A percentile compares a stretch with the other conserved stretches of the same genome.
Evolutionary conservation across 306 rosid genomes (phyloP).

Genomic region (Gastrolobium villosum): DNA sequence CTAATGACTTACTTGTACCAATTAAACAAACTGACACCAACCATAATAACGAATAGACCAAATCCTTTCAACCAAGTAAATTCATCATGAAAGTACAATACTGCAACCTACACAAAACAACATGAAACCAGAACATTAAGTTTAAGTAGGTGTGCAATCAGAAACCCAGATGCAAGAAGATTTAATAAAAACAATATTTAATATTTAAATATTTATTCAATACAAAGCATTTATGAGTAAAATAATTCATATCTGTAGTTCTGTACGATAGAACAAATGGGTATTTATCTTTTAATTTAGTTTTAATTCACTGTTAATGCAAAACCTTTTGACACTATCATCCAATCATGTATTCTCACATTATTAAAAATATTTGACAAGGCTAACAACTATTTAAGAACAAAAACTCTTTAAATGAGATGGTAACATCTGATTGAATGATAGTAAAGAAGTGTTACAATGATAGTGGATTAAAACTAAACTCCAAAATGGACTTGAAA

Average conservation of each 20-base stretch:
- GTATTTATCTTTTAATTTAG: neutral
- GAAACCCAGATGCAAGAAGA: constrained; percentile 17
- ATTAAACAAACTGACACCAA: constrained; percentile 96
- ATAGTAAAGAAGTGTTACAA: neutral
- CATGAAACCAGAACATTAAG: constrained; percentile 41
- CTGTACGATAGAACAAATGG: constrained; percentile 10
- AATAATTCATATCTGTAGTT: neutral
- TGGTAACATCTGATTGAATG: neutral
- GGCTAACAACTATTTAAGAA: neutral
- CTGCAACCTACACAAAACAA: constrained; percentile 79
- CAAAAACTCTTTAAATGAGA: neutral
- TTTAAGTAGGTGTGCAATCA: constrained; percentile 31
- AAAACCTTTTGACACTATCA: neutral
- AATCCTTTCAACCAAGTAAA: constrained; percentile 91
- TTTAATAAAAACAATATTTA: constrained; percentile 10
- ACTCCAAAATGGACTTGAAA: neutral
- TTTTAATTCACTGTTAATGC: neutral
- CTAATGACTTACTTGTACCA: constrained; percentile 91
- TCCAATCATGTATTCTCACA: constrained; percentile 5
- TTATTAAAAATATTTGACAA: neutral
- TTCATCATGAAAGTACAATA: constrained; percentile 85
- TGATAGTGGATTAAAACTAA: neutral
- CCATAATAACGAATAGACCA: constrained; percentile 81
- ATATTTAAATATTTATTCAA: neutral
- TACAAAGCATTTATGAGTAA: neutral